Percentiles rank a stretch among this genome's conserved stretches.
phyloP scores from a whole-genome alignment of 345 rosid genomes.

The Salix caprea region DNA sequence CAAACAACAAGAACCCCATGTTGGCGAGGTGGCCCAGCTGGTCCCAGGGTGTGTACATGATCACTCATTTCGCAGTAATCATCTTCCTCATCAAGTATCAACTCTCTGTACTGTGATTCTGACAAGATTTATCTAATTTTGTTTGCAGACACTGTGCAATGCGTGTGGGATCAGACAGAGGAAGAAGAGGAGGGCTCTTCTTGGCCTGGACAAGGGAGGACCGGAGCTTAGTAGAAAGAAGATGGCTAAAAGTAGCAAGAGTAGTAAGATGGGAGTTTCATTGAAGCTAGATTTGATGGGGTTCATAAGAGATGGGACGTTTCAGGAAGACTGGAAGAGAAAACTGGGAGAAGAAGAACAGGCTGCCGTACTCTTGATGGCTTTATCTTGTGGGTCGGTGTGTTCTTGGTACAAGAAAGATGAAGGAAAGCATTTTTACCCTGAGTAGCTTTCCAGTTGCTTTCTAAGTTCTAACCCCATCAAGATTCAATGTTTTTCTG shows the following conservation, averaged over 20 bases:
- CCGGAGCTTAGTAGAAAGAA: constrained; percentile 19
- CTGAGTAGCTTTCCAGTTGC: neutral
- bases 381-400: constrained; percentile 43
- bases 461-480: neutral
- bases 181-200: constrained; percentile 48
- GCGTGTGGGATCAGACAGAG: constrained; percentile 91
- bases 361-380: constrained; percentile 64
- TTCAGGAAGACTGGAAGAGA: constrained; percentile 23
- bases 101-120: neutral
- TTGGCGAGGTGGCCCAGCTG: constrained; percentile 87
- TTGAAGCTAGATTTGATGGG: constrained; percentile 18
- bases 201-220: constrained; percentile 27
- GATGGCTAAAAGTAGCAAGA: neutral
- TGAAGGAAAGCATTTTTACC: neutral
- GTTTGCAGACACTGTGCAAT: constrained; percentile 70
- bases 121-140: neutral
- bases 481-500: neutral
- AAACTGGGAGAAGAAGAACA: constrained; percentile 57
- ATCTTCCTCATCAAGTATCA: neutral
- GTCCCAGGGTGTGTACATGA: constrained; percentile 52
- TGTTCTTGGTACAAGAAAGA: constrained; percentile 13
- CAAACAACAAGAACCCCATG: constrained; percentile 76
- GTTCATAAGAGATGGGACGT: constrained; percentile 4
- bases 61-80: neutral
- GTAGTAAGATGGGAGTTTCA: constrained; percentile 10